These are phyloP conservation scores for Blyttiomyces sp. DNA, from an alignment of 371 early-diverging fungal species.

Conservation along the genomic window DNA sequence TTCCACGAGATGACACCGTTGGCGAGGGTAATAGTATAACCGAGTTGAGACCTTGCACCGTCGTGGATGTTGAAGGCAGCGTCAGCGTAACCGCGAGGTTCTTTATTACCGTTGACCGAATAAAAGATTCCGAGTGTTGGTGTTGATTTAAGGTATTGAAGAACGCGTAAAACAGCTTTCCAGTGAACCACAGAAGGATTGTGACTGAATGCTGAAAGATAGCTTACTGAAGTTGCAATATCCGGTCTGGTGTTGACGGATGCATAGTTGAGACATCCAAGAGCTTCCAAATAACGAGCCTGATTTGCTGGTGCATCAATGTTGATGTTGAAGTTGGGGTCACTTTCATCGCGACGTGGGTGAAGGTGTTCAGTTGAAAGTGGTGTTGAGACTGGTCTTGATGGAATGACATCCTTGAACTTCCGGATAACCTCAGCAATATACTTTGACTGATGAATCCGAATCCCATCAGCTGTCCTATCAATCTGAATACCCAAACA, in stretches of 20 bases:
- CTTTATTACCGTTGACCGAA: background rate
- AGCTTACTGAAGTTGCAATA: slow-evolving; percentile 23
- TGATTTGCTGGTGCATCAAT: background rate
- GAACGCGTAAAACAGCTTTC: slow-evolving; percentile 11
- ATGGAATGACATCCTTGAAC: too few relatives aligned
- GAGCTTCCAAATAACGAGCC: slow-evolving; percentile 12
- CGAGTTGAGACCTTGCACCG: slow-evolving; percentile 11
- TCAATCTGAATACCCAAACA: slow-evolving; percentile 16
- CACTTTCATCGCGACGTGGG: background rate
- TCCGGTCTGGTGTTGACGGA: slow-evolving; percentile 27
- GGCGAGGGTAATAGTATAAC: slow-evolving; percentile 8
- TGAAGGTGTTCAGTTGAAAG: background rate
- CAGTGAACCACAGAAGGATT: slow-evolving; percentile 25
- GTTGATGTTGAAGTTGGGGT: background rate
- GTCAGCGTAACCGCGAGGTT: slow-evolving; percentile 8
- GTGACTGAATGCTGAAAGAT: slow-evolving; percentile 8
- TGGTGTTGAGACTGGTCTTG: too few relatives aligned
- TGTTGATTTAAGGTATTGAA: slow-evolving; percentile 15
- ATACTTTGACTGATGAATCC: slow-evolving; percentile 16
- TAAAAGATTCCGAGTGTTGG: slow-evolving; percentile 7
- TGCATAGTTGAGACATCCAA: slow-evolving; percentile 30
- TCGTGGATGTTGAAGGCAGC: slow-evolving; percentile 14
- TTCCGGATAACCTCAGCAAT: slow-evolving; percentile 1
- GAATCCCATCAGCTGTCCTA: background rate
- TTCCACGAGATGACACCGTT: slow-evolving; percentile 11